Evolutionary conservation across 768 basidiomycete genomes (phyloP).

Genomic region (Lentinula sp.): DNA sequence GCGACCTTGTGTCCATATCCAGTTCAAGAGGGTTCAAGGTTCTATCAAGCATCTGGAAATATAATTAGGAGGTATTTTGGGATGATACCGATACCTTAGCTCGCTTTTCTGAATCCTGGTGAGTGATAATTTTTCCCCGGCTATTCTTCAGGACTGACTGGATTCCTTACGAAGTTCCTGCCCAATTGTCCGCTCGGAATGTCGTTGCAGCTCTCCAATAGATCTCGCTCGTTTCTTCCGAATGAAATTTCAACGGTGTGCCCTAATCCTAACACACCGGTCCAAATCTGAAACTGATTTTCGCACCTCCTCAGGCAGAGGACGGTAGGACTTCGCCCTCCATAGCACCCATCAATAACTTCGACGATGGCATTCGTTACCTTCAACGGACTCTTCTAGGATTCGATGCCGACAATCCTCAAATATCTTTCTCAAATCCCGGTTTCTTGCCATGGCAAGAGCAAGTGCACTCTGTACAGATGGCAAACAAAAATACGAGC

Average conservation of each 20-base stretch:
- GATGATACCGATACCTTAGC: not conserved
- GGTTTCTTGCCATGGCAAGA: not conserved
- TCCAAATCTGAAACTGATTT: not conserved
- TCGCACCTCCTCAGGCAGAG: not conserved
- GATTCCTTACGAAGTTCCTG: too few species aligned
- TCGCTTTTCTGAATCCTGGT: not conserved
- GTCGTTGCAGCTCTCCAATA: too few species aligned
- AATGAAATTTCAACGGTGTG: not conserved
- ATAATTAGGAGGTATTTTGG: not conserved
- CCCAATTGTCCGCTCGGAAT: too few species aligned
- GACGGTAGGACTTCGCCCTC: not conserved
- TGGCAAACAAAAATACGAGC: not conserved
- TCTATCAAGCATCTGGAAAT: not conserved
- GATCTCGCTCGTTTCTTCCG: not conserved
- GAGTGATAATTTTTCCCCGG: too few species aligned
- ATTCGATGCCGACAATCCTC: not conserved
- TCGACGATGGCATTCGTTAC: not conserved
- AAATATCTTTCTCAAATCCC: not conserved
- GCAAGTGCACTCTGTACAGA: not conserved
- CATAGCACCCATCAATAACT: not conserved
- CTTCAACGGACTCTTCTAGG: not conserved
- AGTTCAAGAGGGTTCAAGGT: not conserved
- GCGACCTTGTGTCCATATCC: not conserved
- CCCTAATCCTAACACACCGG: not conserved
- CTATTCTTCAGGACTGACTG: too few species aligned